Evolutionary conservation across 2,329 filamentous ascomycete genomes (phyloP), one percentile per base, ranked within the genome.

Genomic region (Fusarium chuoi): DNA sequence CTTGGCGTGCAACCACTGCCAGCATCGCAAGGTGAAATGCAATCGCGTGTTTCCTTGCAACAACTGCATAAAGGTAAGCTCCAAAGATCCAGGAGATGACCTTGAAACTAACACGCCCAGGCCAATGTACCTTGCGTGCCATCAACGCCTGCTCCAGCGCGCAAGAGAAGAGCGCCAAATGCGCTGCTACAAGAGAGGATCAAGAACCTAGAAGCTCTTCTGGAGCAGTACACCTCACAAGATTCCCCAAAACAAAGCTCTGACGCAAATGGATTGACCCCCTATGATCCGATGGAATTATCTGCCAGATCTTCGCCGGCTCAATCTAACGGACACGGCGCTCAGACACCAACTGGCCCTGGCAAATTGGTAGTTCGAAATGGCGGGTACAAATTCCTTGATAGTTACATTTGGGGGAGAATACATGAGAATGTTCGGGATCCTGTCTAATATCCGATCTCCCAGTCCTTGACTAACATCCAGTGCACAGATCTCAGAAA

Each of bases 11-110:
- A 68, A 54, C 36, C 65, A 68, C 30, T 68, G 66, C 18, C 66
- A 68, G 26, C 65, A 68, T 30, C 66, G 66, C 20, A 68, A 68
- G 6, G 67, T 68, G 14, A 68, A 64, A 51, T 68, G 66, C 49
- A 68, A 69, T 24, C 66, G 66, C 10, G 33, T 69, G 5, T 68
- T 68, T 45, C 66, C 66, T 4, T 68, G 66, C 18, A 49, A 22
- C 4, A 63, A 68, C 14, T 68, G 66, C 33, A 24, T 38, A 10
- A 68, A 68, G 28, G 66, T 63, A 2, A 5, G 15, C 0, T 2
- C 18, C 17, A 1, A 8, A 52, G 4, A 7, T 12, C 6, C 7
- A 9, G 3, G 1, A 20, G 4, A 10, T 4, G 6, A 1, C 6
- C 0, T 10, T 22, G 6, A 5, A 7, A 26, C 55, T 68, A 1